phyloP scores from a whole-genome alignment of 2,329 filamentous ascomycete genomes.

The Alternaria angustiovoidea region DNA sequence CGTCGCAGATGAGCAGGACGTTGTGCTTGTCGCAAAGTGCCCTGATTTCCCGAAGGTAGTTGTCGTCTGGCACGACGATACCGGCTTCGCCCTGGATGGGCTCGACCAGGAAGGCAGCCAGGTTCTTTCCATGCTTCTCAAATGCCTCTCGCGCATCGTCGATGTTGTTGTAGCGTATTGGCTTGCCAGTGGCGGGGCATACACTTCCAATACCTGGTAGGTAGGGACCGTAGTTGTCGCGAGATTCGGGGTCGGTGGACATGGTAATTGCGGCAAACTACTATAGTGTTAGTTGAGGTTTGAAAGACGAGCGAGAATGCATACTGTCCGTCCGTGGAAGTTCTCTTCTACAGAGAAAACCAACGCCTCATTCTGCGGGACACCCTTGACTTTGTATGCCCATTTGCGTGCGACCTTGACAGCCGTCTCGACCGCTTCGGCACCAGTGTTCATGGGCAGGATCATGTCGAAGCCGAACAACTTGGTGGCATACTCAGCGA shows the following conservation, averaged over 20 bases:
- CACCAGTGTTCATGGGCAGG: constrained; percentile 96
- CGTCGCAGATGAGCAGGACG: constrained; percentile 93
- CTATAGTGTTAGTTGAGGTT: constrained; percentile 20
- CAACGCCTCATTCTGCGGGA: constrained; percentile 82
- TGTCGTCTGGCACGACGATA: constrained; percentile 91
- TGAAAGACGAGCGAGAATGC: constrained; percentile 43
- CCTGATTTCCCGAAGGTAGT: constrained; percentile 82
- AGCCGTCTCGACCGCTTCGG: constrained; percentile 93
- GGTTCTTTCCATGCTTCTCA: constrained; percentile 80
- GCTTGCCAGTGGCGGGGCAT: constrained; percentile 76
- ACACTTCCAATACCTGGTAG: constrained; percentile 84
- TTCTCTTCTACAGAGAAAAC: constrained; percentile 88
- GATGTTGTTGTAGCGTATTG: constrained; percentile 87
- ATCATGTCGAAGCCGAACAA: constrained; percentile 98
- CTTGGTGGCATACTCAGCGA: constrained; percentile 88
- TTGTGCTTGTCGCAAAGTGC: constrained; percentile 94
- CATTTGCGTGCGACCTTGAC: constrained; percentile 97
- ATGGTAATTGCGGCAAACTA: constrained; percentile 94
- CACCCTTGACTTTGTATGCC: constrained; percentile 96
- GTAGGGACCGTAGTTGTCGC: constrained; percentile 96
- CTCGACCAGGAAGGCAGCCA: constrained; percentile 92
- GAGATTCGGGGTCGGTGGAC: constrained; percentile 93
- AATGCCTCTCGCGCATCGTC: constrained; percentile 80
- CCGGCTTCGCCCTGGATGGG: constrained; percentile 98
- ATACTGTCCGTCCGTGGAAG: constrained; percentile 93